phyloP scores from a whole-genome alignment of 176 grass and related monocot species.

The Urochloa ruziziensis region DNA sequence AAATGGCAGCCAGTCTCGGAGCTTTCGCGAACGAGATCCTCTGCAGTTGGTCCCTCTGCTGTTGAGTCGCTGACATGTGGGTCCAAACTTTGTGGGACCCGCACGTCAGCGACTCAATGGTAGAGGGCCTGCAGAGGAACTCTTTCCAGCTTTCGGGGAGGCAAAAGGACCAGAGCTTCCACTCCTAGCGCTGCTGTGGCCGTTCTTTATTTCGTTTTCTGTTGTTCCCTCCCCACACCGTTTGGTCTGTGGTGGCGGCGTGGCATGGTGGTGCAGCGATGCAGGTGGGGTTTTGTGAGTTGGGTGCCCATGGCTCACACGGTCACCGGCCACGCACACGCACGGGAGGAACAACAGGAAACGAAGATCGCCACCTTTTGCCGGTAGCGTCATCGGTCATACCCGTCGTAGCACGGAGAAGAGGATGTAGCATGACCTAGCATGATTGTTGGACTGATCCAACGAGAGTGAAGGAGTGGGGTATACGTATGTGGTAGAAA shows the following conservation, averaged over 20 bases:
- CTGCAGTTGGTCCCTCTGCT: too few species aligned
- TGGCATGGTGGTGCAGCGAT: background rate
- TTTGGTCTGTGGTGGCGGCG: background rate
- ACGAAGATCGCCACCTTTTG: background rate
- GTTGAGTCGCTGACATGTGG: too few species aligned
- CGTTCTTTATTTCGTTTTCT: background rate
- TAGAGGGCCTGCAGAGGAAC: too few species aligned
- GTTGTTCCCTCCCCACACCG: background rate
- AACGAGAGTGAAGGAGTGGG: too few species aligned
- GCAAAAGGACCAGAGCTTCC: slow-evolving; percentile 20
- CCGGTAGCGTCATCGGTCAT: background rate
- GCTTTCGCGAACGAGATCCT: too few species aligned
- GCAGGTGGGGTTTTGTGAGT: background rate
- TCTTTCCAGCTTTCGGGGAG: slow-evolving; percentile 47
- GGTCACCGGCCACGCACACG: background rate
- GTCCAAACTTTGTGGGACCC: too few species aligned
- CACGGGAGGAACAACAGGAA: background rate
- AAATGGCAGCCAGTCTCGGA: slow-evolving; percentile 5
- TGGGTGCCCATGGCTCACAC: background rate
- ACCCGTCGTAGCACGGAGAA: background rate
- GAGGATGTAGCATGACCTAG: background rate
- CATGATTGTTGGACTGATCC: background rate
- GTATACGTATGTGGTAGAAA: too few species aligned
- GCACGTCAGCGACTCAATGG: too few species aligned
- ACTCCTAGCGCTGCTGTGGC: background rate